A percentile compares a stretch with the other conserved stretches of the same genome.
phyloP scores from a whole-genome alignment of 2,329 filamentous ascomycete genomes.

The Diplodia intermedia region DNA sequence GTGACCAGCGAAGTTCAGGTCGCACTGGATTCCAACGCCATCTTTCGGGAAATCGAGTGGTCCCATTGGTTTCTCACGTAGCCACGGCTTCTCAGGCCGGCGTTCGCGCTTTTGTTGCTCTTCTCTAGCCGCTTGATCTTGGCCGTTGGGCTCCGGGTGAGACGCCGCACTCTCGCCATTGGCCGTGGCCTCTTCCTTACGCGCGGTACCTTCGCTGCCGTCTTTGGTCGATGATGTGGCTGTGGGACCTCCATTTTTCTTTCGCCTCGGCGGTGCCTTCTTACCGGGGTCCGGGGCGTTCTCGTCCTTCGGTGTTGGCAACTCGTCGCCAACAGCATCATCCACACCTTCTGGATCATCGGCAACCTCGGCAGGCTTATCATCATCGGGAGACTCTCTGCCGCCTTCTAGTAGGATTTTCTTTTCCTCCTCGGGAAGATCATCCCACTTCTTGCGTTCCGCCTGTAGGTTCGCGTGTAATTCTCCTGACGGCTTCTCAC shows the following conservation, averaged over 20 bases:
- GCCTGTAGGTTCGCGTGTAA: constrained; percentile 67
- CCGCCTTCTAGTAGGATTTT: constrained; percentile 38
- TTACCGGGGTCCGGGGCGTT: background rate
- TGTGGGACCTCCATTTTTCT: background rate
- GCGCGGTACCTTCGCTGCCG: background rate
- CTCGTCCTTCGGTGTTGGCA: constrained; percentile 2
- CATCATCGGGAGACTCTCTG: constrained; percentile 15
- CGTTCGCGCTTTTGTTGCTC: constrained; percentile 15
- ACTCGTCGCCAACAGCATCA: background rate
- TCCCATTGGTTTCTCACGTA: constrained; percentile 55
- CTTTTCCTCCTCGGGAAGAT: constrained; percentile 55
- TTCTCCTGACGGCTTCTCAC: constrained; percentile 69
- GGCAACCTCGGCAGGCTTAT: background rate
- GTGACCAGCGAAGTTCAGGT: constrained; percentile 89
- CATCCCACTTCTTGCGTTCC: constrained; percentile 76
- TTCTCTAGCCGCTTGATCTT: background rate
- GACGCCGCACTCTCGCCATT: background rate
- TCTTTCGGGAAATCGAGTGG: constrained; percentile 78
- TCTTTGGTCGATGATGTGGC: background rate
- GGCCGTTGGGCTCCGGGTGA: background rate
- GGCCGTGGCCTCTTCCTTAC: background rate
- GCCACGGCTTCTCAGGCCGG: constrained; percentile 49
- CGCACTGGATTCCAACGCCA: constrained; percentile 82
- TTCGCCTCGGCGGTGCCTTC: constrained; percentile 8
- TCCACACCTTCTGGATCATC: constrained; percentile 2